Percentiles rank a stretch among this genome's conserved stretches.
Evolutionary conservation across 2,329 filamentous ascomycete genomes (phyloP).

Genomic region (Trichoderma sp.): DNA sequence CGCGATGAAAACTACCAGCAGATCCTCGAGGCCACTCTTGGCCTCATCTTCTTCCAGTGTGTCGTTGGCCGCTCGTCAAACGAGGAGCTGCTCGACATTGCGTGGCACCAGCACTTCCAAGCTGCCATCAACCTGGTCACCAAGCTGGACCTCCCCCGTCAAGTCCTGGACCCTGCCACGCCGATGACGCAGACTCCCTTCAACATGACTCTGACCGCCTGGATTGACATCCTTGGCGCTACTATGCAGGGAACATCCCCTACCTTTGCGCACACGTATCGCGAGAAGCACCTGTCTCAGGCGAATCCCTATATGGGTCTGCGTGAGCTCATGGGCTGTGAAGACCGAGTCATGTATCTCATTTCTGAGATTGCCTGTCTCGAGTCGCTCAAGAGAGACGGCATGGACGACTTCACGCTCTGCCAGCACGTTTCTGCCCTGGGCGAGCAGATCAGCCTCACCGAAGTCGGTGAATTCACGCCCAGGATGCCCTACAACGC

Average conservation of each 20-base stretch:
- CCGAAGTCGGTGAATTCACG: slow-evolving; percentile 61
- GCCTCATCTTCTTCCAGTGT: slow-evolving; percentile 95
- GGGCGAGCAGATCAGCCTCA: slow-evolving; percentile 79
- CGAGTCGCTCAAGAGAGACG: slow-evolving; percentile 78
- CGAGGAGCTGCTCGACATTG: slow-evolving; percentile 82
- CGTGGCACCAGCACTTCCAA: slow-evolving; percentile 97
- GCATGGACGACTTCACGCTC: slow-evolving; percentile 80
- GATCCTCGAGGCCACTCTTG: slow-evolving; percentile 87
- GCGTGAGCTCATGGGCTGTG: slow-evolving; percentile 93
- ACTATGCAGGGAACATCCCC: slow-evolving; percentile 87
- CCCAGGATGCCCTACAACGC: slow-evolving; percentile 61
- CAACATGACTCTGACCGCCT: slow-evolving; percentile 90
- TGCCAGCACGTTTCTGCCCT: slow-evolving; percentile 89
- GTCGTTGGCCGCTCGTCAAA: slow-evolving; percentile 76
- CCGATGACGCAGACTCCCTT: slow-evolving; percentile 64
- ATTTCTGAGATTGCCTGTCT: slow-evolving; percentile 97
- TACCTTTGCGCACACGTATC: slow-evolving; percentile 89
- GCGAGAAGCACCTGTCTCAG: slow-evolving; percentile 80
- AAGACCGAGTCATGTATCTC: slow-evolving; percentile 95
- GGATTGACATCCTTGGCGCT: slow-evolving; percentile 95
- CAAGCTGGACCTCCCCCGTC: slow-evolving; percentile 73
- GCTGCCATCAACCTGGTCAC: slow-evolving; percentile 81
- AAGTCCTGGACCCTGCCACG: slow-evolving; percentile 60
- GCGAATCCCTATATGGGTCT: slow-evolving; percentile 65
- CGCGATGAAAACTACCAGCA: slow-evolving; percentile 78